Percentiles rank a stretch among this genome's conserved stretches.
Evolutionary conservation across 306 rosid species (phyloP).

Genomic region (Gynostemma pentaphyllum): DNA sequence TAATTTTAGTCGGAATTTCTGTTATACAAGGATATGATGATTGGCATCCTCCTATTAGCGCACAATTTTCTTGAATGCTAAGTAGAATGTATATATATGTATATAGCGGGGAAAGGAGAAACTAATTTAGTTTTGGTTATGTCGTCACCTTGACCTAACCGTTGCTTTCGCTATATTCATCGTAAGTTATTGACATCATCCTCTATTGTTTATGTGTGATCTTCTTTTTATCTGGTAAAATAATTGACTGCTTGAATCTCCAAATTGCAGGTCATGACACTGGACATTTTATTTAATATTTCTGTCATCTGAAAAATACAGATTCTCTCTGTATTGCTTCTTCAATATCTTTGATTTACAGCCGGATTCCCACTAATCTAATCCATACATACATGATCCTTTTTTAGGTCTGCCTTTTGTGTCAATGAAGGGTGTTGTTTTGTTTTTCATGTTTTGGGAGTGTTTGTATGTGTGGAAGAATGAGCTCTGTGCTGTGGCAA

Average conservation of each 20-base stretch:
- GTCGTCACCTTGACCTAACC: not conserved
- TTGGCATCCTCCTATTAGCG: not conserved
- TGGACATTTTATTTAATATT: not conserved
- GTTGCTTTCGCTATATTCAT: not conserved
- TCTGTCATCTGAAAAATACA: not conserved
- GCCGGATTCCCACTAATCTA: not conserved
- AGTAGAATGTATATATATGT: not conserved
- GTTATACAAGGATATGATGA: not conserved
- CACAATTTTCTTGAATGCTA: not conserved
- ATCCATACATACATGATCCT: not conserved
- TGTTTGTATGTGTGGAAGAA: conserved; percentile 5
- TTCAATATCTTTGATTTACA: not conserved
- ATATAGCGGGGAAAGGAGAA: too few species aligned
- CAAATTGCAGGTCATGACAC: conserved; percentile 9
- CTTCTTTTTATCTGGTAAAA: not conserved
- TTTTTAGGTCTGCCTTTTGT: conserved; percentile 4
- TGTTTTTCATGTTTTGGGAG: conserved; percentile 3
- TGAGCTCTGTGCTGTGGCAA: conserved; percentile 11
- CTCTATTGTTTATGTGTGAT: not conserved
- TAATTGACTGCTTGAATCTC: conserved; percentile 1
- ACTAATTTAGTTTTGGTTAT: not conserved
- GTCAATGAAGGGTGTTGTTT: conserved; percentile 2
- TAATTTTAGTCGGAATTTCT: not conserved
- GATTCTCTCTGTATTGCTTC: conserved; percentile 2
- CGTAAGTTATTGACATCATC: not conserved